phyloP scores from a whole-genome alignment of 176 grass and related monocot genomes.

The Eremochloa ophiuroides region DNA sequence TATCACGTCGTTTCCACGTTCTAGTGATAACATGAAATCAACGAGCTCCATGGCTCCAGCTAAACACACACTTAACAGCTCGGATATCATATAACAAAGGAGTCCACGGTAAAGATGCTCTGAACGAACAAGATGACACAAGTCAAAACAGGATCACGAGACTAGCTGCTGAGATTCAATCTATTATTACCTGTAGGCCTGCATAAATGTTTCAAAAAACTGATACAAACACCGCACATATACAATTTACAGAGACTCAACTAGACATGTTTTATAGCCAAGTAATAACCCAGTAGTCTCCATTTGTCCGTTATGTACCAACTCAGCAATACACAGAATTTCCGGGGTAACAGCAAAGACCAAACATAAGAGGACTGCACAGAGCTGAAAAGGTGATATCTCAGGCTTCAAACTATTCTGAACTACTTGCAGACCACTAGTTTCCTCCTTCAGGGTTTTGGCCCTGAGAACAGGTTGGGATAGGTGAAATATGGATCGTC shows the following conservation, averaged over 20 bases:
- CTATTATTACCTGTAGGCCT: neutral
- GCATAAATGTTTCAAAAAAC: neutral
- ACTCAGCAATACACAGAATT: constrained; percentile 44
- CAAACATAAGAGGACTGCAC: neutral
- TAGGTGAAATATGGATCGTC: constrained; percentile 85
- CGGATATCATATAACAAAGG: neutral
- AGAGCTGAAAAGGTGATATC: too few relatives aligned
- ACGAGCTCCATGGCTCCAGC: neutral
- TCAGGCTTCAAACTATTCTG: too few relatives aligned
- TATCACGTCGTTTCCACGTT: neutral
- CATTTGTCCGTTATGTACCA: constrained; percentile 20
- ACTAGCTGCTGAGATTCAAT: neutral
- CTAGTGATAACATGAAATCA: too few relatives aligned
- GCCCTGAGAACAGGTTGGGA: constrained; percentile 75
- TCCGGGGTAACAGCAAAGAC: neutral
- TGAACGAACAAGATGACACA: neutral
- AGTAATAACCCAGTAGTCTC: constrained; percentile 7
- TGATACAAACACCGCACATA: constrained; percentile 28
- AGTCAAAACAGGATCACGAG: neutral
- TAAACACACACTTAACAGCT: neutral
- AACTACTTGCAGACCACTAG: neutral
- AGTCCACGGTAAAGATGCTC: neutral
- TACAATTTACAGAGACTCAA: constrained; percentile 50
- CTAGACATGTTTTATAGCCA: neutral
- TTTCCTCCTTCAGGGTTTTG: constrained; percentile 38